Evolutionary conservation across 495 filamentous ascomycete genomes (phyloP), one percentile per base, ranked within the genome.

Genomic region (Patellaria atrata): DNA sequence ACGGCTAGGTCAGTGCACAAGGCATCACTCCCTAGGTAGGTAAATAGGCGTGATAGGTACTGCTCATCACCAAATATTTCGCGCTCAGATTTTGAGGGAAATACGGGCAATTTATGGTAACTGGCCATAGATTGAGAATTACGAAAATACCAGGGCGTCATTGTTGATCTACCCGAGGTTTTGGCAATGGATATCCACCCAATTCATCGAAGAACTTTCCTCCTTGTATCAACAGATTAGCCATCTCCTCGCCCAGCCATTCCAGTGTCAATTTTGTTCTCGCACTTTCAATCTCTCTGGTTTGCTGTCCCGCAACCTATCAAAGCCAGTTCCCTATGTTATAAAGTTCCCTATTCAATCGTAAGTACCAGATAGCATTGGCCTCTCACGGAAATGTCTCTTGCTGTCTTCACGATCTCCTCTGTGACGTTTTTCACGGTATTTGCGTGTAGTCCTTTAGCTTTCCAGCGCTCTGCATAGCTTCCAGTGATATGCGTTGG

Each of bases 161-260:
- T 24, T 10, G 19, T 35, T 17, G 13, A 35, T 20, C 8, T 22
- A 10, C n/a, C 10, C 23, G 14, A 3, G 31, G 9, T n/a, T 46
- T 46, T 22, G 43, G 43, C 17, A 46, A 11, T 19, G 43, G 38
- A 30, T 46, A 46, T 1, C 43, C 43, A 3, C 43, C 43, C 27
- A 46, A 22, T 1, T 46, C 43, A 21, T 46, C 38, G 22, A 46
- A 46, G 22, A 46, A 41, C 33, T 41, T 41, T 8, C 43, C 38
- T 1, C 38, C 43, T 10, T 37, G 33, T 1, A 26, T 30, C 43
- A 46, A 41, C 7, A 46, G 19, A 4, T 39, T 6, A 4, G 44
- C 38, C 15, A 39, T 47, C 9, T 42, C 38, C n/a, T 38, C 35
- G 1, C 44, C 44, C 3, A 47, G 9, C 44, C 39, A 47, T 16